A percentile compares a stretch with the other conserved stretches of the same genome.
phyloP scores from a whole-genome alignment of 768 basidiomycete genomes.

The Termitomyces sp. region DNA sequence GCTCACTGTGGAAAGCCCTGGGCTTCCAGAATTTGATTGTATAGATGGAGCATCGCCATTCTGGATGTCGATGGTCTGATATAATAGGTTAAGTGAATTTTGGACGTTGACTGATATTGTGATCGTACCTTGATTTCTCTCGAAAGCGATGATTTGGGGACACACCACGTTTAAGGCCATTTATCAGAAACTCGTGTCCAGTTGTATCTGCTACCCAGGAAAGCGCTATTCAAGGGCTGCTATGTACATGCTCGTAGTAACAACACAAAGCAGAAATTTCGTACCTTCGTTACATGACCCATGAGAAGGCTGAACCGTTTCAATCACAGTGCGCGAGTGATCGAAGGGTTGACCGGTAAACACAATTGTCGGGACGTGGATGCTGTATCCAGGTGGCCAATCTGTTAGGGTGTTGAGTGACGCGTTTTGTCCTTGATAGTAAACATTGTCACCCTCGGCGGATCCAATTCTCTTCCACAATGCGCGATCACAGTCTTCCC shows the following conservation, averaged over 20 bases:
- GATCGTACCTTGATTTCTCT: slow-evolving; percentile 51
- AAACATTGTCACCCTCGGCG: slow-evolving; percentile 31
- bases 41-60: slow-evolving; percentile 47
- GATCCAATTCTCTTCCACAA: slow-evolving; percentile 50
- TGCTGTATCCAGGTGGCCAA: slow-evolving; percentile 41
- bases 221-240: slow-evolving; percentile 42
- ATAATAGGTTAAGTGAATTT: not conserved
- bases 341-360: slow-evolving; percentile 59
- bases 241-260: not conserved
- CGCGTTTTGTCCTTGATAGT: not conserved
- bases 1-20: slow-evolving; percentile 16
- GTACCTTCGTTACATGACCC: slow-evolving; percentile 70
- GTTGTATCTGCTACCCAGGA: slow-evolving; percentile 59
- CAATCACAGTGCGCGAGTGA: slow-evolving; percentile 42
- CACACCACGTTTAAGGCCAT: slow-evolving; percentile 75
- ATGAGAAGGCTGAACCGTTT: slow-evolving; percentile 18
- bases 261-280: slow-evolving; percentile 7
- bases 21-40: slow-evolving; percentile 17
- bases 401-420: slow-evolving; percentile 22
- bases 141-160: slow-evolving; percentile 63
- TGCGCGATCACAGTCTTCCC: slow-evolving; percentile 63
- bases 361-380: slow-evolving; percentile 43
- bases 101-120: not conserved
- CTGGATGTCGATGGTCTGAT: slow-evolving; percentile 49
- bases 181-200: slow-evolving; percentile 64